A percentile compares a stretch with the other conserved stretches of the same genome.
phyloP scores from a whole-genome alignment of 306 rosid species.

The Styphnolobium japonicum region DNA sequence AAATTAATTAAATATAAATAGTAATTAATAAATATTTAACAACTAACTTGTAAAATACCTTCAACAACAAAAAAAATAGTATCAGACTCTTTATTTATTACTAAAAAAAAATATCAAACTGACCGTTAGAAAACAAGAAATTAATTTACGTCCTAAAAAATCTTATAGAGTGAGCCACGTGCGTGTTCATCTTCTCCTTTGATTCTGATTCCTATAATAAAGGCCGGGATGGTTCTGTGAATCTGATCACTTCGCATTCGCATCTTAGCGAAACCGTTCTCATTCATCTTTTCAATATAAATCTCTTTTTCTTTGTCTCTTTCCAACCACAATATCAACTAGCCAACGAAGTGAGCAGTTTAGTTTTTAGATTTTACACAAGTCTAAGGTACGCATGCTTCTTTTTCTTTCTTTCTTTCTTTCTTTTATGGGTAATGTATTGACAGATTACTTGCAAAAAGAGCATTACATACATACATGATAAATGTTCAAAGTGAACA shows the following conservation, averaged over 20 bases:
- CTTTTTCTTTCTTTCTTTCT: not conserved
- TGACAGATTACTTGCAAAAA: not conserved
- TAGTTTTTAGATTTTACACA: not conserved
- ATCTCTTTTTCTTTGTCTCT: not conserved
- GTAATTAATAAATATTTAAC: no score
- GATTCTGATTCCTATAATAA: not conserved
- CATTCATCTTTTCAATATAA: not conserved
- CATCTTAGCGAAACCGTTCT: not conserved
- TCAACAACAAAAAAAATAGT: no score
- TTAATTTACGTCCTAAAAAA: no score
- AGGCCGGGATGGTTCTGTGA: not conserved
- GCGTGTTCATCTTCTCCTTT: not conserved
- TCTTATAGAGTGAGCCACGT: not conserved
- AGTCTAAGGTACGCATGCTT: not conserved
- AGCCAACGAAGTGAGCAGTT: not conserved
- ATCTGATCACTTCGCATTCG: not conserved
- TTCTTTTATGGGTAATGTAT: not conserved
- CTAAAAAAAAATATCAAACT: no score
- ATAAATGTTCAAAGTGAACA: not conserved
- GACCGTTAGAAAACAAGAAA: not conserved
- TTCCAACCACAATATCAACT: not conserved
- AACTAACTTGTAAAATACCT: no score
- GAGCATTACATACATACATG: no score
- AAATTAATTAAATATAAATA: no score
- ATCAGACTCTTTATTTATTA: no score